Conservation (phyloP, 2,329 filamentous ascomycete genomes). For the Pseudogymnoascus sp. region DNA sequence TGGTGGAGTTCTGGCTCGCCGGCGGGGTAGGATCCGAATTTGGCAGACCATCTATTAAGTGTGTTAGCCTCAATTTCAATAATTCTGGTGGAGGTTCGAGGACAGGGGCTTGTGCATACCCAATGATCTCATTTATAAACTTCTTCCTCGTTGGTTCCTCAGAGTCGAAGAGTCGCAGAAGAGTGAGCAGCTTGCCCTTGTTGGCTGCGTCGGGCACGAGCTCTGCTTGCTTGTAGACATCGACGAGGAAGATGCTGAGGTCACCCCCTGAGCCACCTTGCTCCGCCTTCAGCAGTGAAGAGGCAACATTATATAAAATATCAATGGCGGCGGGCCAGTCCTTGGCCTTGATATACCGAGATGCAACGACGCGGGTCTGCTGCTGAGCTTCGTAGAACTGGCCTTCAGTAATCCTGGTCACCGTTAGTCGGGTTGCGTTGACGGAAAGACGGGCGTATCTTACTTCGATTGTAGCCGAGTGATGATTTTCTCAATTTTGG, state of each 20-base stretch:
- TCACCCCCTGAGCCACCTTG: constrained; percentile 91
- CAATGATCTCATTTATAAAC: constrained; percentile 78
- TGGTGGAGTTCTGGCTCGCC: constrained; percentile 94
- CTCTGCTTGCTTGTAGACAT: constrained; percentile 83
- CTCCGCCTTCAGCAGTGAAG: constrained; percentile 80
- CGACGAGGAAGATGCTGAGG: constrained; percentile 75
- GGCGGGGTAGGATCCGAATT: constrained; percentile 76
- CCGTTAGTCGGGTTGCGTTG: constrained; percentile 13
- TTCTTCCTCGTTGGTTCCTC: constrained; percentile 89
- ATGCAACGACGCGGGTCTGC: constrained; percentile 90
- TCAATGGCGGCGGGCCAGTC: constrained; percentile 83
- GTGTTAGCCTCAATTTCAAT: constrained; percentile 9
- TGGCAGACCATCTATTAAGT: constrained; percentile 64
- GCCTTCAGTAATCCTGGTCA: constrained; percentile 69
- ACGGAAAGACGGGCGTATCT: constrained; percentile 12
- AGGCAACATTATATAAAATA: constrained; percentile 75
- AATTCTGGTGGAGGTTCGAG: not conserved
- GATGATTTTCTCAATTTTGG: constrained; percentile 63
- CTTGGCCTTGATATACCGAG: constrained; percentile 80
- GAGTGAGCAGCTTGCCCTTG: constrained; percentile 67
- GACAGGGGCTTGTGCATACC: constrained; percentile 38
- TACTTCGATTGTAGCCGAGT: constrained; percentile 72
- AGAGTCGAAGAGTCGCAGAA: constrained; percentile 70
- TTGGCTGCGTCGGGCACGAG: constrained; percentile 65
- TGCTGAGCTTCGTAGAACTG: constrained; percentile 98